These are phyloP conservation scores for Blepharisma stoltei DNA, from an alignment of 73 alveolate species.

Conservation along the genomic window DNA sequence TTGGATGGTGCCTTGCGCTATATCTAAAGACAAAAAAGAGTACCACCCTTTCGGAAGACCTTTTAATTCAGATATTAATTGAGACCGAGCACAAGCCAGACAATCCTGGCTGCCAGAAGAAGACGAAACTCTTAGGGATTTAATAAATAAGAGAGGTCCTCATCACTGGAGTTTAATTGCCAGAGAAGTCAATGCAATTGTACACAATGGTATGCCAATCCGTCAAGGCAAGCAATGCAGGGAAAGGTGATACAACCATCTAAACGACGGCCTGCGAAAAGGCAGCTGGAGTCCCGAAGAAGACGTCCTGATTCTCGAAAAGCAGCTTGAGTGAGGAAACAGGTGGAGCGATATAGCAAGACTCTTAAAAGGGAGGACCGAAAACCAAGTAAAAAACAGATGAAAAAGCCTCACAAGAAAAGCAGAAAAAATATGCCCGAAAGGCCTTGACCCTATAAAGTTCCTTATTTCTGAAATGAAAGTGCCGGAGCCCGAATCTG, in stretches of 20 bases:
- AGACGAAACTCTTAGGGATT: constrained; percentile 28
- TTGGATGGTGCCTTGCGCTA: too few species aligned
- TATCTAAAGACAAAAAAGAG: too few species aligned
- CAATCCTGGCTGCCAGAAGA: constrained; percentile 34
- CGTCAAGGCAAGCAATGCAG: constrained; percentile 87
- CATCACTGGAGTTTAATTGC: constrained; percentile 34
- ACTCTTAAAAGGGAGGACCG: constrained; percentile 81
- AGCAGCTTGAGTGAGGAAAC: constrained; percentile 73
- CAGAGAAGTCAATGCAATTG: too few species aligned
- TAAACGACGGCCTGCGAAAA: constrained; percentile 74
- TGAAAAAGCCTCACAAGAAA: constrained; percentile 33
- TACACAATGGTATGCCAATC: constrained; percentile 17
- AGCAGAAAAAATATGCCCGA: too few species aligned
- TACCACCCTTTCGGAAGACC: too few species aligned
- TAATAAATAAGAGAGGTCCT: constrained; percentile 31
- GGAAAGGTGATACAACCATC: constrained; percentile 86
- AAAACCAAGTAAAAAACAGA: constrained; percentile 80
- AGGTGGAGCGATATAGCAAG: constrained; percentile 80
- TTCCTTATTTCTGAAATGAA: too few species aligned
- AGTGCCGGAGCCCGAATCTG: too few species aligned
- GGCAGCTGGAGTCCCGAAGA: constrained; percentile 75
- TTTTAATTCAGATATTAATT: too few species aligned
- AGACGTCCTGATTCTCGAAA: constrained; percentile 67
- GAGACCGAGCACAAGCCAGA: too few species aligned
- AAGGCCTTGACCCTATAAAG: too few species aligned